Evolutionary conservation across 306 rosid genomes (phyloP), one percentile per base, ranked within the genome.

Genomic region (Fragaria nilgerrensis): DNA sequence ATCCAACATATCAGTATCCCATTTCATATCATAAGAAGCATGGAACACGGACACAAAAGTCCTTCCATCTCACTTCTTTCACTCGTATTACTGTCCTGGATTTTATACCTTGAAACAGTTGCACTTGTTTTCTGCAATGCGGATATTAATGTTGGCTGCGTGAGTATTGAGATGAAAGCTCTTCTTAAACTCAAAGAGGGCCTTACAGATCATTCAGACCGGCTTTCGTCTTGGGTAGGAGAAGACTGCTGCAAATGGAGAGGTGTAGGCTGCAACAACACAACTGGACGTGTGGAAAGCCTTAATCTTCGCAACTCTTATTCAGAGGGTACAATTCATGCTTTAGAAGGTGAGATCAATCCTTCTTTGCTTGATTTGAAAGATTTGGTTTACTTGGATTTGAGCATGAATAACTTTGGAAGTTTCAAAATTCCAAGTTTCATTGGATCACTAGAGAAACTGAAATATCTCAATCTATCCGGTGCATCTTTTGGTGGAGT

Each of bases 321-420:
- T 32, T 7, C 62, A 45, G 64, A 10, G 47, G 25, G 19, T 10
- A 37, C 41, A 5, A 37, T 37, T 37, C 41, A 37, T 37, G 41
- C 41, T 37, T 37, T 37, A 37, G 41, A 37, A 37, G 82, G 77
- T 71, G 72, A 49, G 77, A 72, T 78, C 77, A 39, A 39, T 50
- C 58, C 77, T 25, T 62, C 82, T 72, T 64, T 79, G 72, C 77
- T 79, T 50, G 63, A 14, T 62, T 63, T 79, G 67, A 61, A 49
- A 49, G 36, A 71, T 36, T 25, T 79, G 7, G 41, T 12, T 49
- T 50, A 63, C 73, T 50, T 79, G n/a, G 77, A 79, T 39, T 49
- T 79, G 58, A 79, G 82, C 82, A 62, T 72, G 82, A 79, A 72
- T 39, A 13, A 72, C 32, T 79, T 79, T 9, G 55, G 43, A 32